phyloP scores from a whole-genome alignment of 2,329 filamentous ascomycete genomes.

The Fonsecaea pedrosoi region DNA sequence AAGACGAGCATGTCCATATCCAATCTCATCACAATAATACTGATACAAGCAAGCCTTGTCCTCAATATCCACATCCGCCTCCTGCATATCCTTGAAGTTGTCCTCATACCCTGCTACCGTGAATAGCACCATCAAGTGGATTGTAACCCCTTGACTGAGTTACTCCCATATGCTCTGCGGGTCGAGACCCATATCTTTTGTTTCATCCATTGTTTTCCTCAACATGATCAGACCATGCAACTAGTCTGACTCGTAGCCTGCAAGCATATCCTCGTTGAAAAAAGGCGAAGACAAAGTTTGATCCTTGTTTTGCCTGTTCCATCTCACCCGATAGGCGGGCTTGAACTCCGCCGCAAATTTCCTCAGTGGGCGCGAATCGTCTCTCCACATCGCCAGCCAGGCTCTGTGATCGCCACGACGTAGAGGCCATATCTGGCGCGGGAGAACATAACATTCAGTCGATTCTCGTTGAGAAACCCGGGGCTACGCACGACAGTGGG shows the following conservation, averaged over 20 bases:
- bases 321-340: neutral
- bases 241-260: neutral
- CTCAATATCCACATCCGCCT: neutral
- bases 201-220: neutral
- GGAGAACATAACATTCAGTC: constrained; percentile 26
- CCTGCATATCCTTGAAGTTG: neutral
- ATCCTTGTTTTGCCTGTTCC: neutral
- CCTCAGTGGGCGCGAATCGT: neutral
- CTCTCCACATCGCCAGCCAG: constrained; percentile 5
- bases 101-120: neutral
- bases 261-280: neutral
- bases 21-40: neutral
- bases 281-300: neutral
- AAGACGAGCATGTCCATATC: neutral
- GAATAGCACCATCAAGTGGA: neutral
- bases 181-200: neutral
- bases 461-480: constrained; percentile 17
- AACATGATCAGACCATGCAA: neutral
- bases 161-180: neutral
- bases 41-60: neutral
- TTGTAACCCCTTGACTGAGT: neutral
- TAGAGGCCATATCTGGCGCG: constrained; percentile 22
- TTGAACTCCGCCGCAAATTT: neutral
- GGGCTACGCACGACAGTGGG: constrained; percentile 6
- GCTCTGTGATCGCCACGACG: constrained; percentile 12